Conservation (phyloP, 352 stramenopile genomes). For the Phytopythium mirpurense region DNA sequence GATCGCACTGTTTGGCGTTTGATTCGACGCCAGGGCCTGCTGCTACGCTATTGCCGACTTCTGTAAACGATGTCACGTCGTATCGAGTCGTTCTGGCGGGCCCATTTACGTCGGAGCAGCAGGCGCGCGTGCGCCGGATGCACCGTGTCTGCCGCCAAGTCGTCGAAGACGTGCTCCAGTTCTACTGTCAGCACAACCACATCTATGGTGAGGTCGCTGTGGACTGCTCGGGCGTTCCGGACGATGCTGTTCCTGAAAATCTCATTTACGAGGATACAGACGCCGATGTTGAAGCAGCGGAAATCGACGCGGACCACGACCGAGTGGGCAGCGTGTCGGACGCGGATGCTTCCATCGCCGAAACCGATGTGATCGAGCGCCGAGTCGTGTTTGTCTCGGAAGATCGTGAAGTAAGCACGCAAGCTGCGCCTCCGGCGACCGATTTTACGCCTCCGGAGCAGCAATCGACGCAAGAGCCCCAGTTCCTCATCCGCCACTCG, state of each 20-base stretch:
- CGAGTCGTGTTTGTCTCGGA: neutral
- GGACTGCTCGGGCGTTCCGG: neutral
- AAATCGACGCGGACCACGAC: neutral
- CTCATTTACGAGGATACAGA: neutral
- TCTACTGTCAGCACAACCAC: neutral
- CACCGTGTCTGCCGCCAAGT: neutral
- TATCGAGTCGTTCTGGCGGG: conserved; percentile 18
- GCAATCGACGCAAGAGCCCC: neutral
- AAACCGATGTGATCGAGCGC: neutral
- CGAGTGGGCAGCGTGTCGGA: neutral
- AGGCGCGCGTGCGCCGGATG: conserved; percentile 10
- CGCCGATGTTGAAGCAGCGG: neutral
- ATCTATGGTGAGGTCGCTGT: neutral
- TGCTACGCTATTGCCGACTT: conserved; percentile 12
- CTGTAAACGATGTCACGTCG: conserved; percentile 4
- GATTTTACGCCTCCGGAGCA: neutral
- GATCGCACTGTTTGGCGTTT: conserved; percentile 17
- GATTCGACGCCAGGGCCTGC: conserved; percentile 11
- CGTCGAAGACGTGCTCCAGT: neutral
- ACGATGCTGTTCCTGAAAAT: conserved; percentile 1
- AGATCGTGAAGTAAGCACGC: neutral
- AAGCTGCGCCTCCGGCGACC: neutral
- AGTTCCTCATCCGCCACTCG: neutral
- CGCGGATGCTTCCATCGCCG: neutral
- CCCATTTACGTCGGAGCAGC: conserved; percentile 12